Base-by-base conservation (phyloP, 495 filamentous ascomycete species). In the Penicillium canariense region DNA sequence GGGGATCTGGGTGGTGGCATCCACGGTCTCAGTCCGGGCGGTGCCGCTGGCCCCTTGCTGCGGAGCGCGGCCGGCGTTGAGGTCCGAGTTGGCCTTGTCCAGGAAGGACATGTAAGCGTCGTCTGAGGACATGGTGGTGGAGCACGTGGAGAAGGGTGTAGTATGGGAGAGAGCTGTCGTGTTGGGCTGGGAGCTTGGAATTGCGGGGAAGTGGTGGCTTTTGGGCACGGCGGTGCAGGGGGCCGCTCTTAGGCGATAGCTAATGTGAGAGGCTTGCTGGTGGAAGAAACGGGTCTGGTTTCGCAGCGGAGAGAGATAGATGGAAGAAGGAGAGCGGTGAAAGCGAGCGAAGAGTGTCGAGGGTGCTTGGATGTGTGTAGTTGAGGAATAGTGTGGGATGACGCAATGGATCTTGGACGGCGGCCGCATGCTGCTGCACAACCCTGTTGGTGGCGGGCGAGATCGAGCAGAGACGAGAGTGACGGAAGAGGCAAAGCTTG, bases 61-160 rank as follows among this genome's bases (percentile, higher is more conserved):
- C 44, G 55, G 47, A 14, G 62, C 49, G 22, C 68, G 71, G 52
- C 68, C 72, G 15, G 71, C 75, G 52, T 77, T 73, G 15, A 81
- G 82, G 65, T 88, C 84, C 63, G 81, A 69, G 71, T 93, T 94
- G 36, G 90, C 90, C 70, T 93, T 91, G 68, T 94, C 75, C 45
- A 96, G 77, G 66, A 96, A 95, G 60, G 83, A 74, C 69, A 82
- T 77, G 77, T 95, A 96, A 59, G 84, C 84, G 45, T 87, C 84
- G 76, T 96, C 90, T 18, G 87, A 86, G 17, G 86, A 81, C 86
- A 90, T 92, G 50, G 56, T 66, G 57, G 45, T 52, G 40, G 62
- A 44, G 27, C 57, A 49, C 23, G 58, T 66, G 36, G 61, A 69
- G 52, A 61, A 68, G 15, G 51, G 43, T 32, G 52, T 53, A 39